Evolutionary conservation across 116 monocot species (phyloP), one percentile per base, ranked within the genome.

Genomic region (Zostera marina): DNA sequence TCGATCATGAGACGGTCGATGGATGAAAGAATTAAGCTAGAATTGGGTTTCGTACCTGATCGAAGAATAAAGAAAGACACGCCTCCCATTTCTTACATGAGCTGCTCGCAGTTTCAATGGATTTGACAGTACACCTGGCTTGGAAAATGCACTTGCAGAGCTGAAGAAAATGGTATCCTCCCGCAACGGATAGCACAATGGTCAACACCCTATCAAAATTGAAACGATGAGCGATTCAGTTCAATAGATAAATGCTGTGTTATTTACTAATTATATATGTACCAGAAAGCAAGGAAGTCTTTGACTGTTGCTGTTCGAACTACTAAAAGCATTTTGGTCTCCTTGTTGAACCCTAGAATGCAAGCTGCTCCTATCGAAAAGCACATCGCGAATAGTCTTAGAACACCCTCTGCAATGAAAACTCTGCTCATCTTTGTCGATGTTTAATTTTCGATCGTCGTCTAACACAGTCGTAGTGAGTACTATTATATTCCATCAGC

Each of bases 161-260:
- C 24, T 84, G 84, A 6, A 90, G 64, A 10, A 90, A 65, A 11
- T 90, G 63, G 66, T 90, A 84, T 4, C 66, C 74, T 7, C 75
- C 78, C 2, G 67, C 59, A 3, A 66, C 74, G 3, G 81, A 64
- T 17, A 69, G 25, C 0, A 69, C 59, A 5, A 78, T 44, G 0
- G 70, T 74, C 16, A 72, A 46, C 41, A 79, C 52, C 85, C 90
- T 88, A 59, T 14, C 52, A 59, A 0, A 66, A 23, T 15, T 22
- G 3, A 51, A 60, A 42, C 25, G 58, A 22, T 3, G 19, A n/a
- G n/a, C n/a, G n/a, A n/a, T n/a, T n/a, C n/a, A n/a, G n/a, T n/a
- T n/a, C n/a, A n/a, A n/a, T n/a, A n/a, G n/a, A n/a, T n/a, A n/a
- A n/a, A n/a, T n/a, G n/a, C n/a, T n/a, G n/a, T n/a, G n/a, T n/a